Evolutionary conservation across 306 rosid genomes (phyloP), one percentile per base, ranked within the genome.

Genomic region (Vigna hirtella): DNA sequence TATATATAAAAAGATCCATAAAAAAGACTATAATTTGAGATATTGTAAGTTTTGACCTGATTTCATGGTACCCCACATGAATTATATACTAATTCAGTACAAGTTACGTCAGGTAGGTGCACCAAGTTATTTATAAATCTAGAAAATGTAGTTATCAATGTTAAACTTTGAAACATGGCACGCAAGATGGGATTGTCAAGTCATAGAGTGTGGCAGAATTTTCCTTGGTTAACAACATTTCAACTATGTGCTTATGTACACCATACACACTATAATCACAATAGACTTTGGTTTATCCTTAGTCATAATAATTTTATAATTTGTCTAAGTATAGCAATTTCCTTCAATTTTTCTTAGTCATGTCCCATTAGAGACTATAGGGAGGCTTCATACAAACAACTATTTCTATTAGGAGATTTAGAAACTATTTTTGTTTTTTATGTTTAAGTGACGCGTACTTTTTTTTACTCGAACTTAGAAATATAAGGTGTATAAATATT

Each of bases 341-440:
- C 62, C 42, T 58, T 38, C 17, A 1, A 26, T 36, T 70, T 82
- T 78, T 26, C 43, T 52, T 40, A 51, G 62, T 74, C 72, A 51
- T 40, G 45, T 79, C 65, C 50, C 42, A 24, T n/a, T 11, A 56
- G 30, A 70, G 71, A 70, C 40, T 69, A 4, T 47, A 8, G 45
- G 45, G 45, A 40, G 45, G 13, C 9, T 9, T 42, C 12, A 9
- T 42, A 9, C 4, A 8, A 42, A 9, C 7, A 9, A 42, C 1
- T 42, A 42, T 42, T 42, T 36, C 11, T 40, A 40, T 40, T 8
- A 40, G 10, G 45, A 40, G 9, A 40, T 1, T 7, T 40, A 40
- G 45, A 40, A 7, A 40, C 8, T 6, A 36, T 36, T 0, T 36
- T 36, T 34, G 10, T 38, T 38, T 38, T 7, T 7, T 38, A 38